These are phyloP conservation scores for Penicillium riverlandense DNA, from an alignment of 495 filamentous ascomycete genomes.

Conservation along the genomic window DNA sequence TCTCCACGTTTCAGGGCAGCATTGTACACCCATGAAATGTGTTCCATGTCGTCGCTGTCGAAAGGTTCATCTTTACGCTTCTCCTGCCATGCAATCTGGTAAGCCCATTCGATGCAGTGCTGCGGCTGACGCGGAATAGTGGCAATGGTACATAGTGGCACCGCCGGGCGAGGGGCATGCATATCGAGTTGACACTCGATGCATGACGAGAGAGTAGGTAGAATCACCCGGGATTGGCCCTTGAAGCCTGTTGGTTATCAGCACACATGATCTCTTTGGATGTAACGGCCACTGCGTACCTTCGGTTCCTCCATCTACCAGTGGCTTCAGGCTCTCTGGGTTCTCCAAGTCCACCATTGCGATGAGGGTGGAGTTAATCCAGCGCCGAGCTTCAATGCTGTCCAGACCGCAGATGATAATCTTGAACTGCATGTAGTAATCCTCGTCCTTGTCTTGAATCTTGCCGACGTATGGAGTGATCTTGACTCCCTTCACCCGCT, in stretches of 20 bases:
- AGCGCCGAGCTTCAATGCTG: slow-evolving; percentile 91
- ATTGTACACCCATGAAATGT: slow-evolving; percentile 94
- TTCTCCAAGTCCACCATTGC: slow-evolving; percentile 79
- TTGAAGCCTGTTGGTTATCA: slow-evolving; percentile 66
- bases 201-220: slow-evolving; percentile 87
- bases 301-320: slow-evolving; percentile 97
- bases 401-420: slow-evolving; percentile 94
- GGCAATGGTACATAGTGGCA: slow-evolving; percentile 93
- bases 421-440: slow-evolving; percentile 97
- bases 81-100: slow-evolving; percentile 74
- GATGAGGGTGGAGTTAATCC: slow-evolving; percentile 94
- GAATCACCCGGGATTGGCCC: slow-evolving; percentile 87
- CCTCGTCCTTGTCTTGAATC: slow-evolving; percentile 95
- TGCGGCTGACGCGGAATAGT: slow-evolving; percentile 96
- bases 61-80: slow-evolving; percentile 54
- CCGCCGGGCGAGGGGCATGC: slow-evolving; percentile 88
- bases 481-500: slow-evolving; percentile 76
- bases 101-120: slow-evolving; percentile 99
- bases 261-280: background rate
- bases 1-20: slow-evolving; percentile 70
- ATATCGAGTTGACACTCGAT: slow-evolving; percentile 99
- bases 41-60: slow-evolving; percentile 94
- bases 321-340: slow-evolving; percentile 75
- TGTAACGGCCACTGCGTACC: slow-evolving; percentile 34
- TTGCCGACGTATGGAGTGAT: slow-evolving; percentile 91